Conservation (phyloP, 768 basidiomycete genomes). For the Boletus tomentosulus region DNA sequence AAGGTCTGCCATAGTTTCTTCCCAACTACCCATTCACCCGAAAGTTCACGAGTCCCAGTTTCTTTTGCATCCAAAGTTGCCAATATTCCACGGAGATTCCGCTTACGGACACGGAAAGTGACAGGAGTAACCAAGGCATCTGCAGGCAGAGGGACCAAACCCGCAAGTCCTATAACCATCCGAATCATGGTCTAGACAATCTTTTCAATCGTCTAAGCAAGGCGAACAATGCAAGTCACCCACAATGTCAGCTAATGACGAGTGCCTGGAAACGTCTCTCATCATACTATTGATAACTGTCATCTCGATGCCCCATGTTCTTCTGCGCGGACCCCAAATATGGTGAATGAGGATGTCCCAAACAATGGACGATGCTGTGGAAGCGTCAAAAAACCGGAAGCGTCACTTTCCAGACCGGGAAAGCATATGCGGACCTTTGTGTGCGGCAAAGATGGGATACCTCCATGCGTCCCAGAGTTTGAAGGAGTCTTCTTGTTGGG, state of each 20-base stretch:
- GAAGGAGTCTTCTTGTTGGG: slow-evolving; percentile 49
- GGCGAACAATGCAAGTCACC: slow-evolving; percentile 20
- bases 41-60: slow-evolving; percentile 72
- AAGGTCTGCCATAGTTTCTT: slow-evolving; percentile 84
- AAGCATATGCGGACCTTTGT: slow-evolving; percentile 49
- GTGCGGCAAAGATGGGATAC: slow-evolving; percentile 58
- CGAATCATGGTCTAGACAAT: slow-evolving; percentile 44
- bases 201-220: slow-evolving; percentile 1
- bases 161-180: slow-evolving; percentile 70
- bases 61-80: slow-evolving; percentile 70
- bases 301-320: slow-evolving; percentile 94
- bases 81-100: slow-evolving; percentile 76
- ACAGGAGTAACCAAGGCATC: slow-evolving; percentile 95
- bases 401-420: not conserved
- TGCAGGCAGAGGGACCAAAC: slow-evolving; percentile 80
- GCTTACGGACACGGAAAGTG: slow-evolving; percentile 75
- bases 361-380: slow-evolving; percentile 37
- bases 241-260: slow-evolving; percentile 80
- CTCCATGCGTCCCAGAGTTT: slow-evolving; percentile 71
- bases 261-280: slow-evolving; percentile 78
- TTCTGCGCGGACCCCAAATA: slow-evolving; percentile 82
- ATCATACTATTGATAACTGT: slow-evolving; percentile 83
- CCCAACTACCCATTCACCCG: slow-evolving; percentile 97
- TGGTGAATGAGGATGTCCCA: slow-evolving; percentile 73
- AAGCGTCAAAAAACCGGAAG: not conserved